Conservation (phyloP, 176 grass and related monocot genomes). For the Zoysia japonica region DNA sequence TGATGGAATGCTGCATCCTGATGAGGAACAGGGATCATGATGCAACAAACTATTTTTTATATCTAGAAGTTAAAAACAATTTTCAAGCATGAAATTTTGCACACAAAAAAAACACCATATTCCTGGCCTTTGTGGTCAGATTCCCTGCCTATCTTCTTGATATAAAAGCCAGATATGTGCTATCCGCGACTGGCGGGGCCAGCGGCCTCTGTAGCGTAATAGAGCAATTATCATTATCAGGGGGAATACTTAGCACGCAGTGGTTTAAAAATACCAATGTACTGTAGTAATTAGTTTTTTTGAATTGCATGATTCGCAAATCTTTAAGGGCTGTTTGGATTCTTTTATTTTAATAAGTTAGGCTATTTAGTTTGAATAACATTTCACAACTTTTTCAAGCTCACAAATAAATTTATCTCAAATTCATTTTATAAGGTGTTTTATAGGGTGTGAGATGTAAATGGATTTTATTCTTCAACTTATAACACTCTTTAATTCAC, state of each 20-base stretch:
- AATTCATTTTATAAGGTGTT: too few relatives aligned
- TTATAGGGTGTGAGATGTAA: too few relatives aligned
- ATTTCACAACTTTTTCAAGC: too few relatives aligned
- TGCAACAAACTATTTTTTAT: background rate
- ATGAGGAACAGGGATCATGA: background rate
- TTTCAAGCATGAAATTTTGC: background rate
- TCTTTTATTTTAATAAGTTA: too few relatives aligned
- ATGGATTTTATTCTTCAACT: too few relatives aligned
- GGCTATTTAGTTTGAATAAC: too few relatives aligned
- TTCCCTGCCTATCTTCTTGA: background rate
- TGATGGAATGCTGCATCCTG: background rate
- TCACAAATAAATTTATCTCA: too few relatives aligned
- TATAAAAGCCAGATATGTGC: background rate
- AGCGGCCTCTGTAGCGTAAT: background rate
- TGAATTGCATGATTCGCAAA: background rate
- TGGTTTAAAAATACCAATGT: background rate
- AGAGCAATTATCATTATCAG: background rate
- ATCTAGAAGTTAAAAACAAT: background rate
- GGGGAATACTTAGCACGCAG: background rate
- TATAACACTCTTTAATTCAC: too few relatives aligned
- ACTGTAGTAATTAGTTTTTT: background rate
- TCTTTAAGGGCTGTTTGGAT: too few relatives aligned
- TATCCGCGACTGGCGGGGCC: background rate
- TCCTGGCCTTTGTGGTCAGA: background rate
- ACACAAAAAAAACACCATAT: background rate